Evolutionary conservation across 208 protist species (phyloP), one percentile per base, ranked within the genome.

Genomic region (Spongospora subterranea): DNA sequence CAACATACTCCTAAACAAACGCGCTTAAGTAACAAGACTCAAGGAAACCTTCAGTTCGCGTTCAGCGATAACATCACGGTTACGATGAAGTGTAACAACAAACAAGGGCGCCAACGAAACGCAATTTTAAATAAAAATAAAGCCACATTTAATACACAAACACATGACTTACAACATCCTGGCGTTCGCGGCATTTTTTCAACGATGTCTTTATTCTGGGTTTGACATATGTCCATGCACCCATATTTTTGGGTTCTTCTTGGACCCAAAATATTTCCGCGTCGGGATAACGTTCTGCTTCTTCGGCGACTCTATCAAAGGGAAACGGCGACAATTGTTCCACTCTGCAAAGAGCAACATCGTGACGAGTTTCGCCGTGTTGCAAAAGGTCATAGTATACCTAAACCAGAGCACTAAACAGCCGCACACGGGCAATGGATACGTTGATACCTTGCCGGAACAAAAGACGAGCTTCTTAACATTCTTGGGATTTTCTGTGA

Each of bases 401-500:
- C 50, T 60, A 6, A 60, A 60, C 50, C 6, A 60, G 24, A 60
- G 50, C 50, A 6, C 6, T 60, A 29, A 60, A 24, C 6, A 60
- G 6, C 6, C 24, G 24, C 50, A 24, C 6, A 60, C 6, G 50
- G 24, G 13, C 6, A 60, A 60, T 24, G 6, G 50, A 60, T 29
- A 60, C 95, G 93, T 98, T 98, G 98, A 99, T 46, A 99, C 96
- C 94, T 99, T 98, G 43, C 98, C 98, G 38, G 95, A 96, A 95
- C 97, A 99, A 92, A 99, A 94, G 13, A 99, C 94, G 0, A 99
- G 38, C 32, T 89, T 76, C 66, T 91, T 90, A 29, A 94, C 54
- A 82, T 92, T 20, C 32, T 38, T n/a, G 1, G 89, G 38, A 35
- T 91, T 88, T 11, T 89, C 1, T 11, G 32, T 29, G 29, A 89